These are phyloP conservation scores for Acanthamoeba polyphaga DNA, from an alignment of 208 protist genomes.

Conservation along the genomic window DNA sequence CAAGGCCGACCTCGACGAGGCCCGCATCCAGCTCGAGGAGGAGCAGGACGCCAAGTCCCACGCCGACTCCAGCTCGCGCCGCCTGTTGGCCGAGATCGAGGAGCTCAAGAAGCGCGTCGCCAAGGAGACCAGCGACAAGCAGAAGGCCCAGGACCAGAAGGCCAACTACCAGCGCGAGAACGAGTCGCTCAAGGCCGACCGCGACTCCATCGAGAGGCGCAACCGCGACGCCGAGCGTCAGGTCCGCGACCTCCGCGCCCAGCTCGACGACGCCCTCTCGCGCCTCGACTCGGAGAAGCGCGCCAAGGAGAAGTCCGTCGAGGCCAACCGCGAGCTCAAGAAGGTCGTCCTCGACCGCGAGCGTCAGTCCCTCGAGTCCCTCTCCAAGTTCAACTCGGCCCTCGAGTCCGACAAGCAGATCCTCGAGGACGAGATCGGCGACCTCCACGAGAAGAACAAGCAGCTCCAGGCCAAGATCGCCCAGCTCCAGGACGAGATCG, in stretches of 20 bases:
- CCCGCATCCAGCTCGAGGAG: slow-evolving; percentile 76
- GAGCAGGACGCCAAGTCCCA: slow-evolving; percentile 77
- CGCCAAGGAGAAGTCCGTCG: slow-evolving; percentile 77
- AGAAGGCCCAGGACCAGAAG: slow-evolving; percentile 75
- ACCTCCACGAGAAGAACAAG: slow-evolving; percentile 69
- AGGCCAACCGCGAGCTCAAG: slow-evolving; percentile 76
- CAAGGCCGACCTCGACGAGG: slow-evolving; percentile 80
- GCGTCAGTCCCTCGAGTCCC: slow-evolving; percentile 73
- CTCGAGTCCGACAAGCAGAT: slow-evolving; percentile 73
- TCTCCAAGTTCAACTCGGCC: slow-evolving; percentile 34
- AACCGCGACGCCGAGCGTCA: slow-evolving; percentile 78
- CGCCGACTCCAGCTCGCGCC: slow-evolving; percentile 73
- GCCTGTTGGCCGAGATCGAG: slow-evolving; percentile 77
- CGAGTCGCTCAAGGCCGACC: slow-evolving; percentile 78
- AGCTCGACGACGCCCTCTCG: slow-evolving; percentile 79
- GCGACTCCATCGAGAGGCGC: slow-evolving; percentile 37
- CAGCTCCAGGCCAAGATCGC: slow-evolving; percentile 32
- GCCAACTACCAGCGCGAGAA: slow-evolving; percentile 67
- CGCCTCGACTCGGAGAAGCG: slow-evolving; percentile 77
- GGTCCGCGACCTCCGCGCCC: slow-evolving; percentile 35
- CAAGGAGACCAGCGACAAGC: slow-evolving; percentile 25
- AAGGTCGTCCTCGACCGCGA: slow-evolving; percentile 79
- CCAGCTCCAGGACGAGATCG: slow-evolving; percentile 72
- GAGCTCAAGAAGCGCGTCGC: slow-evolving; percentile 43
- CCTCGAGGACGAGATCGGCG: slow-evolving; percentile 78